Base-by-base conservation (phyloP, 2,329 filamentous ascomycete species). In the Daldinia eschscholtzii region DNA sequence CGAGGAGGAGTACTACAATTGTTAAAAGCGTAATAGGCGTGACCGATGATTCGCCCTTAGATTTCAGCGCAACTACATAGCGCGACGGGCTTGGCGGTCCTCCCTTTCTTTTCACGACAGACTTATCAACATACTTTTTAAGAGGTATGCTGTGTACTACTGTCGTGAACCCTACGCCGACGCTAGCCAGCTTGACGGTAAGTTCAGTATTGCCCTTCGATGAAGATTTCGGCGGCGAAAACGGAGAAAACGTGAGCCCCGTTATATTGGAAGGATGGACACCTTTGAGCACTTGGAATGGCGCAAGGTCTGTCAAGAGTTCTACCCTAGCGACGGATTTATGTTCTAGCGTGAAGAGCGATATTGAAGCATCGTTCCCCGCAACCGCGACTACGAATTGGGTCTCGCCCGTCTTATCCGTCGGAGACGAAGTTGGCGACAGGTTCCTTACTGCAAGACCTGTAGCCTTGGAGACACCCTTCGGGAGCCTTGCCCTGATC, bases 301-400 rank as follows among this genome's bases (percentile, higher is more conserved):
- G 83, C 66, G 85, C 80, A 42, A 90, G 81, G 66, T 87, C 82
- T 62, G 81, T 76, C 48, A 90, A 79, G 39, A 90, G 78, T 44
- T 85, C 83, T 53, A 88, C 78, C 7, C 79, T 78, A 23, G 78
- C 78, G 35, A 83, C 79, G 18, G 80, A 77, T 65, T 83, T 83
- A 77, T 93, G 92, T 71, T 97, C 92, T 65, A 97, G 82, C 0
- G 93, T 94, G 79, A 91, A 92, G 30, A 97, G 82, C 4, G 88
- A 88, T 71, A 97, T 90, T 10, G 93, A 93, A 67, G 90, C 89
- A 78, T 97, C 92, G 74, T 92, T 91, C 7, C 91, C 91, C 2
- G 92, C 92, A 13, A 97, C 89, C 6, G 94, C 94, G 72, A 97
- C 86, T 53, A 92, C 87, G 71, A 93, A 92, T 80, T 98, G 93